Evolutionary conservation across 192 early-diverging fungal species (phyloP), one percentile per base, ranked within the genome.

Genomic region (Radiomyces spectabilis): DNA sequence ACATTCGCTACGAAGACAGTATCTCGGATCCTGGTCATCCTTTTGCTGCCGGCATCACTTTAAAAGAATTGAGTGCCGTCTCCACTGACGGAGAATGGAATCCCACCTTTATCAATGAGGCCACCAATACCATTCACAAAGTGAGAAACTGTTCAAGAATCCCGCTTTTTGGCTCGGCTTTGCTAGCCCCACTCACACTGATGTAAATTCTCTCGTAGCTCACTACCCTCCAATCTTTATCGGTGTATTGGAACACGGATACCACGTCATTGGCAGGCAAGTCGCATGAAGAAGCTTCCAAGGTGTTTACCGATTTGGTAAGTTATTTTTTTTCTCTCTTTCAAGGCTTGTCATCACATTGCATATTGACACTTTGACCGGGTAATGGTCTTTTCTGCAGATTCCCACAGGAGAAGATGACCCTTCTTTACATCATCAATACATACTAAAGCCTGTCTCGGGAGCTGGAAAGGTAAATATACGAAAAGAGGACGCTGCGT

Each of bases 1-100:
- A 94, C 57, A 76, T 94, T 61, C 71, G 91, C 7, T 94, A 90
- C 58, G 92, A 92, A 65, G 92, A 94, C 68, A 64, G 63, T 12
- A 60, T 80, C 53, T 88, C 80, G 41, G 77, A 80, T 54, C 79
- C 82, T 24, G 75, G 74, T 44, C 75, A 77, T 33, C 79, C 82
- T 40, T 85, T 94, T 66, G 79, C 85, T 2, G 77, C 85, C 18
- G 92, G 92, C 5, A 68, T 90, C 29, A 91, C 90, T 0, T 63
- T 94, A 5, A 71, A 76, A 19, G 87, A 92, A 51, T 72, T 94
- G 3, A 88, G 88, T 29, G 91, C 86, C 0, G 74, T 87, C 8
- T 93, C 92, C 5, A 89, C 87, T 19, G 80, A 92, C 41, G 76
- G 68, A 22, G 71, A 84, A 33, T 92, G 88, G 85, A 51, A 74